phyloP scores from a whole-genome alignment of 352 stramenopile species.

The Pythium sukuiense region DNA sequence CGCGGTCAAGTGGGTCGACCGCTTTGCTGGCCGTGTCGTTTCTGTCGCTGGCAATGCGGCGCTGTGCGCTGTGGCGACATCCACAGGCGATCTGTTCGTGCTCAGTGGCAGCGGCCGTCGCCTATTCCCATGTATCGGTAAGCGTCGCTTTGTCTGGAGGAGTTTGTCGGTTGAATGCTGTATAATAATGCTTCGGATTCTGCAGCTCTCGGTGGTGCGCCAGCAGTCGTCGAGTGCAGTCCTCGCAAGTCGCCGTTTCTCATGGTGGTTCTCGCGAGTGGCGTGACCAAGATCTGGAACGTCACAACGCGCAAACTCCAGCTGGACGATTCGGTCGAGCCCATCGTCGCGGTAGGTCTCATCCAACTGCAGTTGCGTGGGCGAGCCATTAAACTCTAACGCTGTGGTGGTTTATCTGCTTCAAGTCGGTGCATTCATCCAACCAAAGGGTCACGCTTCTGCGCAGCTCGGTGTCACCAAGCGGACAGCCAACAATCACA shows the following conservation, averaged over 20 bases:
- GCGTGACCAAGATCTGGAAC: constrained; percentile 75
- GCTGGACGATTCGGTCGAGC: constrained; percentile 64
- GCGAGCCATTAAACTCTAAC: neutral
- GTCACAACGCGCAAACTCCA: constrained; percentile 44
- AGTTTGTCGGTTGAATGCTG: neutral
- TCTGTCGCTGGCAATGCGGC: constrained; percentile 60
- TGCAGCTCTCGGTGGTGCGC: constrained; percentile 58
- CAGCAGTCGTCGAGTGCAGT: constrained; percentile 77
- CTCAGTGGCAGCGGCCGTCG: constrained; percentile 58
- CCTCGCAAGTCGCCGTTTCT: constrained; percentile 59
- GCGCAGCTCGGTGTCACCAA: constrained; percentile 65
- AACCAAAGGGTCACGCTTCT: constrained; percentile 62
- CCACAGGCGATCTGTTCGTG: constrained; percentile 70
- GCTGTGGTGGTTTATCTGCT: neutral
- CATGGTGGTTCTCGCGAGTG: constrained; percentile 66
- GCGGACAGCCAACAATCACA: constrained; percentile 79
- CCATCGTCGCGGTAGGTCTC: constrained; percentile 49
- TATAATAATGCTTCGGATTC: neutral
- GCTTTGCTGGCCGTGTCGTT: constrained; percentile 60
- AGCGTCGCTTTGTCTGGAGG: constrained; percentile 6
- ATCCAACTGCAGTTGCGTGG: neutral
- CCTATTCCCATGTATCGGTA: constrained; percentile 81
- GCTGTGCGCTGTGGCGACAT: constrained; percentile 61
- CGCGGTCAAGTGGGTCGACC: constrained; percentile 78
- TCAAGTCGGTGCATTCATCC: constrained; percentile 24